A percentile compares a stretch with the other conserved stretches of the same genome.
phyloP scores from a whole-genome alignment of 1,284 basidiomycete genomes.

The Ustilago trichophora region DNA sequence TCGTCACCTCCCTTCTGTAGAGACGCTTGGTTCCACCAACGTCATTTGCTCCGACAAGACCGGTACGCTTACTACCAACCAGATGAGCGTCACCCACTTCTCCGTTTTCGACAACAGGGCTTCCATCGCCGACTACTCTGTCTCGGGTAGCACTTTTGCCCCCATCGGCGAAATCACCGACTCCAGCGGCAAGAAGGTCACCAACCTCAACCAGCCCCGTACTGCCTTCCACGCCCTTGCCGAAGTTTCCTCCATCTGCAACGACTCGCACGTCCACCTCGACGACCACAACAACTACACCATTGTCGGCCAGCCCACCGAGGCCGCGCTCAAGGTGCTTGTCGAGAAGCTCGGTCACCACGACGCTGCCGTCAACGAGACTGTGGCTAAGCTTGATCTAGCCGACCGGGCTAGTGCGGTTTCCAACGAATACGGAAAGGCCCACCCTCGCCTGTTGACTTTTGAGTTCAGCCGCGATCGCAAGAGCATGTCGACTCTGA shows the following conservation, averaged over 20 bases:
- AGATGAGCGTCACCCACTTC: slow-evolving; percentile 64
- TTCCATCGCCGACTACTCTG: slow-evolving; percentile 48
- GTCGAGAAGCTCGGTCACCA: slow-evolving; percentile 80
- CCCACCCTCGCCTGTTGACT: slow-evolving; percentile 82
- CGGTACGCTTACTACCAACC: slow-evolving; percentile 65
- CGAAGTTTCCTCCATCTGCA: slow-evolving; percentile 63
- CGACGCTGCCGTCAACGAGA: slow-evolving; percentile 69
- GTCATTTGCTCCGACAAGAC: slow-evolving; percentile 67
- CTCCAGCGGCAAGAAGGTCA: slow-evolving; percentile 33
- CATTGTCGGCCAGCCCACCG: slow-evolving; percentile 95
- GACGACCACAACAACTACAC: slow-evolving; percentile 78
- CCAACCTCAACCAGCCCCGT: slow-evolving; percentile 51
- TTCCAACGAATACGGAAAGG: slow-evolving; percentile 79
- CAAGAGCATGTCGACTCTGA: slow-evolving; percentile 98
- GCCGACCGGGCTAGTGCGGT: slow-evolving; percentile 79
- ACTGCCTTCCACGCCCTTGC: slow-evolving; percentile 60
- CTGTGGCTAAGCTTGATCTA: slow-evolving; percentile 73
- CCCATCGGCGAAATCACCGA: slow-evolving; percentile 53
- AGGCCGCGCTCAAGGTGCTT: slow-evolving; percentile 69
- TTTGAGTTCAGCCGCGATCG: slow-evolving; percentile 98
- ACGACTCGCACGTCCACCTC: slow-evolving; percentile 58
- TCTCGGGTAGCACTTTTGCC: slow-evolving; percentile 60
- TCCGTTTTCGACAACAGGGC: slow-evolving; percentile 24
- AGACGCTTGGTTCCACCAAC: slow-evolving; percentile 65
- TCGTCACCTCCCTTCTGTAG: slow-evolving; percentile 62